Base-by-base conservation (phyloP, 495 filamentous ascomycete genomes). In the Penicillium cataractarum region DNA sequence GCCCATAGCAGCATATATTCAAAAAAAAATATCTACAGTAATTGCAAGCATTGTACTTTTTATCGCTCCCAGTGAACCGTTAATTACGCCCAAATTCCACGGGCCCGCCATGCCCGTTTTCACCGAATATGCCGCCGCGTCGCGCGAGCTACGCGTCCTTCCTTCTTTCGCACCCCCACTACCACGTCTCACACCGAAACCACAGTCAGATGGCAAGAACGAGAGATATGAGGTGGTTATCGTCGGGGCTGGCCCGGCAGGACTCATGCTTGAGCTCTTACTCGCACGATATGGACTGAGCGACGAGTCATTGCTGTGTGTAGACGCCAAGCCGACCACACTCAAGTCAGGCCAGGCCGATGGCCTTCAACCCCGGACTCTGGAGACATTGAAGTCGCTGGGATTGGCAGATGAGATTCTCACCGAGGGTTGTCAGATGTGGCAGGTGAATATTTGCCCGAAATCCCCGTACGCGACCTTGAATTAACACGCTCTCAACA, bases 311-410 rank as follows among this genome's bases (percentile, higher is more conserved):
- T 69, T 83, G 7, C 72, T 83, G 15, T 83, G 80, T 60, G 66
- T 83, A 15, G 82, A 84, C 61, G 65, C 76, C 2, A 83, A 83
- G 58, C 59, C 78, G 0, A 64, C 65, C 0, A 74, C 74, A 1
- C 61, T 80, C 15, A 78, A 81, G 57, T 76, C 78, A 6, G 87
- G 87, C 3, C 87, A 89, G 69, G 87, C 87, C 15, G 88, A 90
- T 71, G 87, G 87, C 8, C 74, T 88, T 4, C 79, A 86, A 66
- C 79, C 80, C 29, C 84, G 88, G 17, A 88, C 81, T 12, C 72
- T 89, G 4, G 88, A 90, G 71, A 89, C 89, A n/a, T 80, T 91
- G 17, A 76, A 80, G 58, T 76, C 74, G 4, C 69, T 78, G 0
- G 74, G 73, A 2, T 59, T 78, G 2, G 68, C 64, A 2, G 76